These are phyloP conservation scores for Mycena vitilis DNA, from an alignment of 768 basidiomycete species.

Conservation along the genomic window DNA sequence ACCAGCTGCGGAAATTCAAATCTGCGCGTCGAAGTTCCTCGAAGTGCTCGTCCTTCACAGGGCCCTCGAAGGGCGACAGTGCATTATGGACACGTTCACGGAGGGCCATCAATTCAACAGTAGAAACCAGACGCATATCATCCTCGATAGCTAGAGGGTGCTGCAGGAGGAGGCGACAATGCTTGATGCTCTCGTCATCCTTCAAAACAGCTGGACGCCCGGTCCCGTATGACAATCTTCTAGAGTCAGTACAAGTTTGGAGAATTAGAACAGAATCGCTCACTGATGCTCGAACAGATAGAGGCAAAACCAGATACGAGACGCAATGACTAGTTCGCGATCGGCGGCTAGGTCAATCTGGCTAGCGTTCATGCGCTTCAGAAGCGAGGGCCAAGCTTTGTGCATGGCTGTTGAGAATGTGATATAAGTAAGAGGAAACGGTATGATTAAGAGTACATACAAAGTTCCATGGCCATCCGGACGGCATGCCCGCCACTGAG, in stretches of 20 bases:
- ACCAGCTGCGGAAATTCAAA: constrained; percentile 85
- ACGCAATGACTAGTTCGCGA: constrained; percentile 80
- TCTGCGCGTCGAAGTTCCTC: constrained; percentile 79
- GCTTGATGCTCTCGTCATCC: constrained; percentile 90
- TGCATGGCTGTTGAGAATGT: constrained; percentile 73
- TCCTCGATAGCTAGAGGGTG: constrained; percentile 93
- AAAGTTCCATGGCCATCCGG: constrained; percentile 94
- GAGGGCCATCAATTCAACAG: constrained; percentile 91
- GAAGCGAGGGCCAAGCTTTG: constrained; percentile 88
- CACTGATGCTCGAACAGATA: constrained; percentile 96
- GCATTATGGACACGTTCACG: constrained; percentile 89
- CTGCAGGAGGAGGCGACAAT: constrained; percentile 81
- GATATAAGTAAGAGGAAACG: not conserved
- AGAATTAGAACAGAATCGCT: constrained; percentile 44
- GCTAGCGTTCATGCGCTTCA: constrained; percentile 79
- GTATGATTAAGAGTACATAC: constrained; percentile 55
- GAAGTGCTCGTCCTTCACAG: constrained; percentile 80
- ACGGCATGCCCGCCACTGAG: constrained; percentile 96
- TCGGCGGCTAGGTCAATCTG: constrained; percentile 73
- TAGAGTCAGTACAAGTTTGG: constrained; percentile 2
- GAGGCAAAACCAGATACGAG: constrained; percentile 93
- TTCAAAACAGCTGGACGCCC: constrained; percentile 93
- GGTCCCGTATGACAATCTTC: constrained; percentile 94
- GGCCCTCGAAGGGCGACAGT: constrained; percentile 81
- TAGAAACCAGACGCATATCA: constrained; percentile 94